These are phyloP conservation scores for Eucalyptus pauciflora DNA, from an alignment of 345 rosid species.

Conservation along the genomic window DNA sequence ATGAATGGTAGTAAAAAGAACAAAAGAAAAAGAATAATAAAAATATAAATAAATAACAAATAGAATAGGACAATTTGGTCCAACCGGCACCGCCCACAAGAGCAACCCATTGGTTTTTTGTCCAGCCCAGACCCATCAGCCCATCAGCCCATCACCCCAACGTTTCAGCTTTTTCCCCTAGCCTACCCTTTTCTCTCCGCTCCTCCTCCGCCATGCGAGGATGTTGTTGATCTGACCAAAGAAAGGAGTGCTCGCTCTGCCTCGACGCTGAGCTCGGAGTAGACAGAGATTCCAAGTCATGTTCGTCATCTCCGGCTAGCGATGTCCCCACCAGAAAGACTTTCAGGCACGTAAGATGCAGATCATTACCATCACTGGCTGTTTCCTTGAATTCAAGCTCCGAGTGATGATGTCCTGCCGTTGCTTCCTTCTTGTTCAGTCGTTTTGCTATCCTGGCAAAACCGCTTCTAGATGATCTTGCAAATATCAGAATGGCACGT, in stretches of 20 bases:
- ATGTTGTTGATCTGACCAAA: background rate
- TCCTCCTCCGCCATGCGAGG: background rate
- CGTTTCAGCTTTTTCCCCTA: too few species aligned
- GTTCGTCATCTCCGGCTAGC: background rate
- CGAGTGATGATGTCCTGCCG: too few species aligned
- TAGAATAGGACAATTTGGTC: too few species aligned
- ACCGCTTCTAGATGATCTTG: too few species aligned
- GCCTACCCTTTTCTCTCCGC: too few species aligned
- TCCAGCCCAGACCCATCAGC: background rate
- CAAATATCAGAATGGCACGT: too few species aligned
- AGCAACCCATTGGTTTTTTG: background rate
- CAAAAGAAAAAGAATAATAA: background rate
- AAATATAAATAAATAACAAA: too few species aligned
- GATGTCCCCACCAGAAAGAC: too few species aligned
- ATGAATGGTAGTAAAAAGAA: background rate
- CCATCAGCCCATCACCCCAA: too few species aligned
- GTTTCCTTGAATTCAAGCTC: background rate
- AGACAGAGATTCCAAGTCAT: background rate
- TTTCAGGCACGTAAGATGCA: background rate
- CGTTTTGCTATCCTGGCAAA: too few species aligned
- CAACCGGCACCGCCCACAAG: too few species aligned
- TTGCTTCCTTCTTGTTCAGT: too few species aligned
- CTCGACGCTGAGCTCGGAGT: background rate
- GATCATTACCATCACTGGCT: rapidly evolving
- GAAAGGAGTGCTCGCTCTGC: background rate